Percentiles rank a stretch among this genome's conserved stretches.
These are phyloP conservation scores for Aspergillus latus DNA, from an alignment of 2,329 filamentous ascomycete genomes.

Conservation along the genomic window DNA sequence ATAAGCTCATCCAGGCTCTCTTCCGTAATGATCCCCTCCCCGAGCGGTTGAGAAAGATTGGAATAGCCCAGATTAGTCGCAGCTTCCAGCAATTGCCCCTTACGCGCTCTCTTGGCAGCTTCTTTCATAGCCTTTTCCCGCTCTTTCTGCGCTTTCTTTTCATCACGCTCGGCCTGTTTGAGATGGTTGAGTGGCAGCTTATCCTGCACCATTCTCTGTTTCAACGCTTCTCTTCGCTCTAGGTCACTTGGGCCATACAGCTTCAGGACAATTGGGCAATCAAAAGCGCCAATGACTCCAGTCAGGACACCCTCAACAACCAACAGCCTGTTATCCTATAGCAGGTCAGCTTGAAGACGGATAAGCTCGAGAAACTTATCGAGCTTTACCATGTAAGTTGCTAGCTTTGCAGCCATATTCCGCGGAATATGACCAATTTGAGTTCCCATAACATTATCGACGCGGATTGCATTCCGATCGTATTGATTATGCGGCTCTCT, in stretches of 20 bases:
- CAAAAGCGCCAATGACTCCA: constrained; percentile 64
- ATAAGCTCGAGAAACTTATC: neutral
- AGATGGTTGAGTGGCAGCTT: constrained; percentile 58
- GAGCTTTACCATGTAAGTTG: constrained; percentile 64
- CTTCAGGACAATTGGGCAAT: constrained; percentile 69
- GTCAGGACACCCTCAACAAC: constrained; percentile 68
- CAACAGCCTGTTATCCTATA: constrained; percentile 57
- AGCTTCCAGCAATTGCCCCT: constrained; percentile 27
- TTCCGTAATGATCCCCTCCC: constrained; percentile 27
- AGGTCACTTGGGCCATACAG: constrained; percentile 68
- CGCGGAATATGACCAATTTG: constrained; percentile 80
- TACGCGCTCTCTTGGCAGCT: constrained; percentile 34
- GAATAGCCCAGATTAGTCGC: constrained; percentile 32
- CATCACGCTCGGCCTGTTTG: constrained; percentile 58
- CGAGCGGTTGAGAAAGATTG: constrained; percentile 33
- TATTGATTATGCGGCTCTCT: constrained; percentile 69
- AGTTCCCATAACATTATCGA: constrained; percentile 70
- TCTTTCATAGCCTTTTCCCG: constrained; percentile 50
- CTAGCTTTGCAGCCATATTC: constrained; percentile 66
- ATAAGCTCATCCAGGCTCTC: constrained; percentile 64
- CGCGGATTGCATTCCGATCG: constrained; percentile 73
- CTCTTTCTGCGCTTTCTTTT: constrained; percentile 46
- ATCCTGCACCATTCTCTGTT: constrained; percentile 62
- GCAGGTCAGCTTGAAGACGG: neutral
- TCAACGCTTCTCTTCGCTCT: constrained; percentile 54